Conservation (phyloP, 257 asterid species). For the Coffea canephora region DNA sequence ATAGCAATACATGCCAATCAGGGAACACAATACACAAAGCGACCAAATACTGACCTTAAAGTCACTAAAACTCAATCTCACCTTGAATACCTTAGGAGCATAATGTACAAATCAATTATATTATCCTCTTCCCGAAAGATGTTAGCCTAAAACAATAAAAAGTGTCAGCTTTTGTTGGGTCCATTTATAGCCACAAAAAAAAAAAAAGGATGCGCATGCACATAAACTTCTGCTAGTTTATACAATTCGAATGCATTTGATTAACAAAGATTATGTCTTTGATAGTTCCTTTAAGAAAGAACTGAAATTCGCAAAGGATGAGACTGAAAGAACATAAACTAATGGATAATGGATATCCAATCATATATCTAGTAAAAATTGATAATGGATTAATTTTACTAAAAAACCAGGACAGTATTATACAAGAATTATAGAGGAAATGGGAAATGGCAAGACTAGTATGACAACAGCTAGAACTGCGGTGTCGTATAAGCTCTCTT, state of each 20-base stretch:
- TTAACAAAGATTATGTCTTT: neutral
- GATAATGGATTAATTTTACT: too few species aligned
- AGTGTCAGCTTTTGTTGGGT: constrained; percentile 16
- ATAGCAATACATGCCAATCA: neutral
- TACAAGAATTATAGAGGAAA: too few species aligned
- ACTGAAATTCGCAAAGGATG: neutral
- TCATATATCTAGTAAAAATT: too few species aligned
- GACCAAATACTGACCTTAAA: neutral
- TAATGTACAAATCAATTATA: constrained; percentile 75
- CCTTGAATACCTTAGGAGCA: constrained; percentile 96
- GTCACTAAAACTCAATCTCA: constrained; percentile 36
- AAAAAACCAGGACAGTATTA: too few species aligned
- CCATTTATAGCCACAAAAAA: constrained; percentile 5
- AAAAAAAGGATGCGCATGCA: neutral
- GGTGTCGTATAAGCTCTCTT: neutral
- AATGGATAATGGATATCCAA: neutral
- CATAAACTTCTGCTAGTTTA: neutral
- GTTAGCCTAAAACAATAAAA: constrained; percentile 61
- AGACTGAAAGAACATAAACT: neutral
- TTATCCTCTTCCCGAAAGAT: constrained; percentile 83
- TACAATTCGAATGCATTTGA: neutral
- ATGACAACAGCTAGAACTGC: neutral
- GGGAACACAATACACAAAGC: neutral
- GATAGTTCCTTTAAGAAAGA: neutral
- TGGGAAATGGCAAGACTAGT: neutral